A percentile compares a stretch with the other conserved stretches of the same genome.
phyloP scores from a whole-genome alignment of 768 basidiomycete genomes.

The Rhodotorula diobovata region DNA sequence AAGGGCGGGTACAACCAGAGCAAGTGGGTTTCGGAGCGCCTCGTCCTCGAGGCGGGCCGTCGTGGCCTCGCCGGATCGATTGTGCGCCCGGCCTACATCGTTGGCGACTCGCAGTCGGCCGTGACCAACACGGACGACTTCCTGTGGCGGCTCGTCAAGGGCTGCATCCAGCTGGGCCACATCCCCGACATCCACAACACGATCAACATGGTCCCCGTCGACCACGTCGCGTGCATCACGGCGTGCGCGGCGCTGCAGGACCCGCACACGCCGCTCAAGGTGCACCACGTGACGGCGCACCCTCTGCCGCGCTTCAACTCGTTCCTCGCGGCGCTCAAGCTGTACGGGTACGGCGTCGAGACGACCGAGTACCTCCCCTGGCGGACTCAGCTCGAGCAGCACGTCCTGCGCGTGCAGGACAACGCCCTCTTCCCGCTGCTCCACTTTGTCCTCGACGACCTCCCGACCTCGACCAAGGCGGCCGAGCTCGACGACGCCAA shows the following conservation, averaged over 20 bases:
- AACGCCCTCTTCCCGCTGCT: slow-evolving; percentile 95
- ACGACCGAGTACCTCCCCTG: slow-evolving; percentile 85
- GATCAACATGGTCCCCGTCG: slow-evolving; percentile 96
- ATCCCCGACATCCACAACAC: slow-evolving; percentile 97
- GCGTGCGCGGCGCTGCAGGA: slow-evolving; percentile 67
- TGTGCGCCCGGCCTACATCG: slow-evolving; percentile 89
- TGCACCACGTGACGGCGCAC: slow-evolving; percentile 77
- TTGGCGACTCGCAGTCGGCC: slow-evolving; percentile 81
- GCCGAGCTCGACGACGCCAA: slow-evolving; percentile 84
- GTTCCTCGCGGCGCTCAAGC: slow-evolving; percentile 65
- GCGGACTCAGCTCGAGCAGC: slow-evolving; percentile 86
- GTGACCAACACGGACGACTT: slow-evolving; percentile 99
- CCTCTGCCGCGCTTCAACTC: slow-evolving; percentile 86
- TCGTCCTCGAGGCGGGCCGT: slow-evolving; percentile 83
- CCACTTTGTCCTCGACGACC: slow-evolving; percentile 94
- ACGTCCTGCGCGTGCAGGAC: slow-evolving; percentile 89
- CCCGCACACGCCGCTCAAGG: slow-evolving; percentile 51
- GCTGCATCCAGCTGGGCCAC: slow-evolving; percentile 94
- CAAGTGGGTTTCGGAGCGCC: slow-evolving; percentile 97
- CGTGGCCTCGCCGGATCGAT: slow-evolving; percentile 80
- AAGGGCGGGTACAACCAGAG: slow-evolving; percentile 94
- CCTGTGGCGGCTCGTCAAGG: slow-evolving; percentile 95
- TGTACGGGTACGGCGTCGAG: slow-evolving; percentile 73
- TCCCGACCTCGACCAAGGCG: slow-evolving; percentile 92
- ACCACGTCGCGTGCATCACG: slow-evolving; percentile 83